These are phyloP conservation scores for Scenedesmus sp. DNA, from an alignment of 163 green algal species.

Conservation along the genomic window DNA sequence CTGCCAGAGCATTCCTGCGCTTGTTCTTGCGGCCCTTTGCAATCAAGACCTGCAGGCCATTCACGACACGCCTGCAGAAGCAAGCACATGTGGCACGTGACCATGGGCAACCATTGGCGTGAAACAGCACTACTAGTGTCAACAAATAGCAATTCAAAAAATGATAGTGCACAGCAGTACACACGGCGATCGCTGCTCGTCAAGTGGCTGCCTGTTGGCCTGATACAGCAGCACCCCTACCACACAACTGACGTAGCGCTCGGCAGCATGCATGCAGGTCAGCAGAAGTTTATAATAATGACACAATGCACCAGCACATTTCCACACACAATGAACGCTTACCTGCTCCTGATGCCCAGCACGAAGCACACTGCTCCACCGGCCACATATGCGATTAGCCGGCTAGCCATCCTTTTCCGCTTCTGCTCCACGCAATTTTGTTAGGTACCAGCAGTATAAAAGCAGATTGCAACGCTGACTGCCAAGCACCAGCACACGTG, in stretches of 20 bases:
- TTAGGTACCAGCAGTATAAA: too few relatives aligned
- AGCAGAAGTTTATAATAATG: too few relatives aligned
- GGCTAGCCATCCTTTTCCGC: not conserved
- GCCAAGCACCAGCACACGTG: not conserved
- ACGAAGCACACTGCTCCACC: constrained; percentile 1
- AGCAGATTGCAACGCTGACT: too few relatives aligned
- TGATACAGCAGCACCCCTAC: not conserved
- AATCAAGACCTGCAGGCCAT: constrained; percentile 50
- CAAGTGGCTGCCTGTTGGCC: not conserved
- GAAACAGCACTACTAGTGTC: too few relatives aligned
- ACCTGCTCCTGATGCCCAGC: constrained; percentile 21
- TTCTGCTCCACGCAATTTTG: not conserved
- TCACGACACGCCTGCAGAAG: constrained; percentile 38
- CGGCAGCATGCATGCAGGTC: not conserved
- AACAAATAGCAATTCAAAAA: not conserved
- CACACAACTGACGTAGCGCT: not conserved
- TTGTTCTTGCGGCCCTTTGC: constrained; percentile 51
- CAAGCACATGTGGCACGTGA: not conserved
- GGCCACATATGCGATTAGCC: constrained; percentile 29
- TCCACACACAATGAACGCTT: too few relatives aligned
- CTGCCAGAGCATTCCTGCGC: constrained; percentile 38
- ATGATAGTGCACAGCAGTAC: not conserved
- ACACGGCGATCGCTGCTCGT: too few relatives aligned
- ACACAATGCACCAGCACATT: not conserved
- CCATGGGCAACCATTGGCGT: not conserved